Conservation (phyloP, 1,284 basidiomycete species). For the Athelia psychrophila region DNA sequence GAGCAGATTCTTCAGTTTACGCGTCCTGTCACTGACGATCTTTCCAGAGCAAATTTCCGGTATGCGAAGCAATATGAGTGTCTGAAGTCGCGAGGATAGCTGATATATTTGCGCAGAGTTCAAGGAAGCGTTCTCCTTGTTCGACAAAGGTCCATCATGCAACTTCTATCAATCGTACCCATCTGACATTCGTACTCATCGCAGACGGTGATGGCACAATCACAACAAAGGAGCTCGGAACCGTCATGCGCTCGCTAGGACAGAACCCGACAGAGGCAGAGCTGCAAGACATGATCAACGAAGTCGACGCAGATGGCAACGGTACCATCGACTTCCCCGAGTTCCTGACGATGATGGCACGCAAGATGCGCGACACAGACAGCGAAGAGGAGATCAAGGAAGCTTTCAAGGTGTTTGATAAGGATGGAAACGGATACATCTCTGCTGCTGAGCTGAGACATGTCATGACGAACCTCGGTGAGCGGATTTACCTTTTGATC, state of each 20-base stretch:
- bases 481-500: slow-evolving; percentile 21
- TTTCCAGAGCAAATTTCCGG: slow-evolving; percentile 66
- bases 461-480: slow-evolving; percentile 80
- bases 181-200: not conserved
- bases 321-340: slow-evolving; percentile 97
- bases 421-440: slow-evolving; percentile 68
- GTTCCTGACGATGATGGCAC: slow-evolving; percentile 95
- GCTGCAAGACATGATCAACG: slow-evolving; percentile 96
- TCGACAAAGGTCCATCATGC: slow-evolving; percentile 78
- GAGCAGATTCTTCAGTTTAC: slow-evolving; percentile 19
- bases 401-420: slow-evolving; percentile 85
- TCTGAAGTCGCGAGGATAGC: slow-evolving; percentile 1
- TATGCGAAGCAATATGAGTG: slow-evolving; percentile 25
- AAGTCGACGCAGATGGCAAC: slow-evolving; percentile 78
- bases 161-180: not conserved
- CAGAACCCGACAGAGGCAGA: slow-evolving; percentile 97
- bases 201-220: slow-evolving; percentile 96
- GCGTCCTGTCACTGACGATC: slow-evolving; percentile 4
- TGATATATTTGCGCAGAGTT: slow-evolving; percentile 46
- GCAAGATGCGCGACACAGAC: slow-evolving; percentile 94
- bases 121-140: slow-evolving; percentile 92
- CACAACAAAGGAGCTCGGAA: slow-evolving; percentile 93
- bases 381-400: slow-evolving; percentile 75
- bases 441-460: slow-evolving; percentile 71
- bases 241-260: slow-evolving; percentile 95